phyloP scores from a whole-genome alignment of 768 basidiomycete species.

The Suillus lakei region DNA sequence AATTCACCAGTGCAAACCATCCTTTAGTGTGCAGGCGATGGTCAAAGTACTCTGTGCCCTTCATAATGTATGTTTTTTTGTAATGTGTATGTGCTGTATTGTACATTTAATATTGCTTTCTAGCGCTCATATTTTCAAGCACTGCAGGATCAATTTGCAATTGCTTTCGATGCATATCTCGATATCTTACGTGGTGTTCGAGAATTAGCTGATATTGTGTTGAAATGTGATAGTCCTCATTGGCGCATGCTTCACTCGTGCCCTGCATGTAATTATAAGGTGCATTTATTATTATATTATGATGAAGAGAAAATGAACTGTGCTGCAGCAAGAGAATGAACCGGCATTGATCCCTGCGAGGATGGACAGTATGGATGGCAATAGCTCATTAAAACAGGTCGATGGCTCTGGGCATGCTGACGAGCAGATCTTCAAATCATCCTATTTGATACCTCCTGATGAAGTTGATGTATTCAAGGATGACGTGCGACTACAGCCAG shows the following conservation, averaged over 20 bases:
- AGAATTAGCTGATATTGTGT: constrained; percentile 19
- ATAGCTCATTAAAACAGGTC: constrained; percentile 38
- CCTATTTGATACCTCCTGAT: constrained; percentile 30
- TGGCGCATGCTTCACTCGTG: constrained; percentile 40
- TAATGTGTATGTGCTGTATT: not conserved
- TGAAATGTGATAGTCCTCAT: constrained; percentile 32
- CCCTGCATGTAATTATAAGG: constrained; percentile 41
- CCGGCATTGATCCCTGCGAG: constrained; percentile 25
- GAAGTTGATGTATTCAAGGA: constrained; percentile 34
- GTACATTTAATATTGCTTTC: constrained; percentile 25
- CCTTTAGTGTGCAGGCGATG: not conserved
- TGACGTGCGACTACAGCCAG: constrained; percentile 9
- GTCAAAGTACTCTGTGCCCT: constrained; percentile 30
- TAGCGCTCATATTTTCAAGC: constrained; percentile 12
- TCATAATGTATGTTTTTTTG: constrained; percentile 27
- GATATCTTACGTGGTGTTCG: constrained; percentile 26
- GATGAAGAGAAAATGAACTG: not conserved
- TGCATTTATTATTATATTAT: constrained; percentile 13
- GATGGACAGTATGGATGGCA: constrained; percentile 39
- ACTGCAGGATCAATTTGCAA: constrained; percentile 23
- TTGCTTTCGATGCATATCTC: constrained; percentile 43
- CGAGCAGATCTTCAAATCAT: constrained; percentile 20
- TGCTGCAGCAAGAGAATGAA: constrained; percentile 25
- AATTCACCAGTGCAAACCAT: no score
- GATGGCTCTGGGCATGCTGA: constrained; percentile 23